Evolutionary conservation across 2,329 filamentous ascomycete genomes (phyloP), one percentile per base, ranked within the genome.

Genomic region (Aureobasidium zeae): DNA sequence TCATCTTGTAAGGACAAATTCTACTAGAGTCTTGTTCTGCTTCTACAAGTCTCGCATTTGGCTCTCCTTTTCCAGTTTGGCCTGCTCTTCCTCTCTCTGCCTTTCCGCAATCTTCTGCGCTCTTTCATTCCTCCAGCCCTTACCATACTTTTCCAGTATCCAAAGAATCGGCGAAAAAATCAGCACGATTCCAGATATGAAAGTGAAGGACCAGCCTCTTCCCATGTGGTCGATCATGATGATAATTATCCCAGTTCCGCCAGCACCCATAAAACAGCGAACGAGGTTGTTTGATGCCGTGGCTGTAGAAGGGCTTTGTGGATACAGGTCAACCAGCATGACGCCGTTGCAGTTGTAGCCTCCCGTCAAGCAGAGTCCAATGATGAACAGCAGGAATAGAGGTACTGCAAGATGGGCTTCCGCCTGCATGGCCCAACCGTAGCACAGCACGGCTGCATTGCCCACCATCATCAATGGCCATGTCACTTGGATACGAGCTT

Each of bases 341-440:
- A 64, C 61, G 38, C 56, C 63, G 51, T 67, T 61, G 0, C 57
- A 57, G n/a, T 62, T 63, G 55, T 83, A 83, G 0, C 74, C 71
- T 1, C 74, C 77, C 3, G 77, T 79, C 10, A 76, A 63, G 4
- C 70, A 70, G 2, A 64, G 63, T 2, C 76, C 65, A 2, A 76
- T 76, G 6, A 79, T 48, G 12, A 64, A 63, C 1, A 84, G 57
- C 3, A 78, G 64, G 2, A 68, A 53, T 44, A 68, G 55, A 0
- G 67, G 65, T 0, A 58, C 64, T 1, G 63, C 63, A 10, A 70
- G 56, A 22, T 58, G 53, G 4, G 61, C 60, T 2, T 56, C 43
- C 22, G 54, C 58, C 3, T 61, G 36, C 24, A 65, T 54, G 5
- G 62, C 63, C 67, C 67, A 70, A 15, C 67, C 66, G 32, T 65